Base-by-base conservation (phyloP, 495 filamentous ascomycete species). In the Peziza echinospora region DNA sequence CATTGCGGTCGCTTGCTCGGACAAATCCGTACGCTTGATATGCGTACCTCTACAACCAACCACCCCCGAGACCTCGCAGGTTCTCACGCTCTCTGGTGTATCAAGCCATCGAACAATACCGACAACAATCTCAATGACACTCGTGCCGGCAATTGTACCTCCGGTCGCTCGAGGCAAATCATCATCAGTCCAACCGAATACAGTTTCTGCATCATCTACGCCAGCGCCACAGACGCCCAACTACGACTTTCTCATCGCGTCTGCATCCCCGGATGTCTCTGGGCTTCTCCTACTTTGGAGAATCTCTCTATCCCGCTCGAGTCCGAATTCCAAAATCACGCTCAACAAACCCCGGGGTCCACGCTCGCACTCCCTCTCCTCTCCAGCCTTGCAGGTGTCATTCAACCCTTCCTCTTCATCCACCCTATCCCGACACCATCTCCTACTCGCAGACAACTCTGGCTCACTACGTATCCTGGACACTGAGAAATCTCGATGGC, bases 401-500 rank as follows among this genome's bases (percentile, higher is more conserved):
- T 82, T 82, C 60, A 79, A 73, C 51, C 67, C 74, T 24, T 71
- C 72, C 0, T 47, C 65, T 5, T 72, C 67, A 48, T 72, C 75
- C 10, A 13, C 30, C 19, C 66, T 71, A 8, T 49, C 58, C 7
- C 67, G 71, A 17, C 67, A 72, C 0, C 68, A 67, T 21, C 54
- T 82, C 19, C 59, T 82, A 13, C 61, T 79, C 5, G 62, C 69
- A 4, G 77, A 80, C 47, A 53, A 63, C 23, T 66, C 61, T 25
- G 78, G 78, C 16, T 66, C 66, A 28, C 69, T 78, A 10, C 69
- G 77, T 30, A 62, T 81, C 5, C 41, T 53, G 5, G 50, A 57
- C 26, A 53, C 47, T 4, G 39, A 46, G 7, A 40, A 39, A 24
- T 48, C 39, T 17, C 26, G 41, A 19, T 56, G 54, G 54, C 24